Evolutionary conservation across 1,284 basidiomycete species (phyloP).

Genomic region (Malassezia japonica): DNA sequence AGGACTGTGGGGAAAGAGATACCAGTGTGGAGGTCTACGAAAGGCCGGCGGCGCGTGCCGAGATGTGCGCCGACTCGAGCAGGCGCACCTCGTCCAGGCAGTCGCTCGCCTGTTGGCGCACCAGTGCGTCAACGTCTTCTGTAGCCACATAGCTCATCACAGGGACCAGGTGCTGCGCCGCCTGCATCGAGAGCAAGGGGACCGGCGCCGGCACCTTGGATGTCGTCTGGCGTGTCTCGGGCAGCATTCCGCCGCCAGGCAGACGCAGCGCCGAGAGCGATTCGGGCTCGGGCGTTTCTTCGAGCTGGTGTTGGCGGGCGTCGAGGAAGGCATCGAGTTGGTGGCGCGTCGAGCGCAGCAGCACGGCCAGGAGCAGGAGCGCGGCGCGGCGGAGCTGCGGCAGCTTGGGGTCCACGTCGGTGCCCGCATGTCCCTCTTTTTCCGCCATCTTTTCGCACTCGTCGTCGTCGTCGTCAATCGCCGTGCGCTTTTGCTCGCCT

Average conservation of each 20-base stretch:
- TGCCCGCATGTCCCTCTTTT: conserved; percentile 21
- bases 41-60: not conserved
- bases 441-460: conserved; percentile 14
- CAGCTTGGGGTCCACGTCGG: conserved; percentile 23
- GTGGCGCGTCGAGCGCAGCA: conserved; percentile 24
- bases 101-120: conserved; percentile 28
- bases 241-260: conserved; percentile 28
- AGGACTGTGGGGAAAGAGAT: not conserved
- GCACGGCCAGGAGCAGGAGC: conserved; percentile 29
- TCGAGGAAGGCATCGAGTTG: conserved; percentile 24
- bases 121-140: conserved; percentile 26
- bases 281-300: not conserved
- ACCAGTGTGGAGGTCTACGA: not conserved
- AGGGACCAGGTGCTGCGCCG: not conserved
- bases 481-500: not conserved
- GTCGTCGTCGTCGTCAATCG: conserved; percentile 16
- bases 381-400: conserved; percentile 39
- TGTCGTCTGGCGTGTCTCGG: not conserved
- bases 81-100: conserved; percentile 19
- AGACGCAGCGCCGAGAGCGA: conserved; percentile 23
- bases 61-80: conserved; percentile 14
- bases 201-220: not conserved
- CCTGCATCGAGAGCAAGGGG: not conserved
- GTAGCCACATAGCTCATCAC: not conserved
- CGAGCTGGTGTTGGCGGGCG: not conserved